These are phyloP conservation scores for Capronia americana DNA, from an alignment of 2,329 filamentous ascomycete genomes.

Conservation along the genomic window DNA sequence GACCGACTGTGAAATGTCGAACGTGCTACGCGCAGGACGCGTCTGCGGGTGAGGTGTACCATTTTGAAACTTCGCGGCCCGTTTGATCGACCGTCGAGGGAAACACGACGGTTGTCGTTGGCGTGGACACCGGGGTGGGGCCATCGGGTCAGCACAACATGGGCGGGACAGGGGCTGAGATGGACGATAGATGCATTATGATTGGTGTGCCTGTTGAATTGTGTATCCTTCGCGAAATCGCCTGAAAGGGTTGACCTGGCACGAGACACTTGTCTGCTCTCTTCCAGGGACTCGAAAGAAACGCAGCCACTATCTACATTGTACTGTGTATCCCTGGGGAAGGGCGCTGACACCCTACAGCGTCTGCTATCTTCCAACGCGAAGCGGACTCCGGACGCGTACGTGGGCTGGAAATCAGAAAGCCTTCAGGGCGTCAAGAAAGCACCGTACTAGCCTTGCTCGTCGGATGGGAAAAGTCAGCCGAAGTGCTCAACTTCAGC, in stretches of 20 bases:
- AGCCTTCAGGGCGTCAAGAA: background rate
- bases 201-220: constrained; percentile 32
- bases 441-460: background rate
- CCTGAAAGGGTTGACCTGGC: constrained; percentile 7
- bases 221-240: constrained; percentile 1
- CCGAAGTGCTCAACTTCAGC: background rate
- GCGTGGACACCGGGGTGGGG: background rate
- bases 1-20: background rate
- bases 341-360: background rate
- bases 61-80: background rate
- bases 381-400: background rate
- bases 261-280: constrained; percentile 7
- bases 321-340: background rate
- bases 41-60: background rate
- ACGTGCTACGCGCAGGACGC: background rate
- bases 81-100: constrained; percentile 7
- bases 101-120: background rate
- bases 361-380: background rate
- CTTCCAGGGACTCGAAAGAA: background rate
- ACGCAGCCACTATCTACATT: background rate
- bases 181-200: constrained; percentile 7
- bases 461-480: background rate
- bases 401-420: background rate
- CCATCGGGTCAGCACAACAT: background rate
- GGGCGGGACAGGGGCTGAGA: constrained; percentile 15